phyloP scores from a whole-genome alignment of 331 rosid genomes.

The Acacia concinna region DNA sequence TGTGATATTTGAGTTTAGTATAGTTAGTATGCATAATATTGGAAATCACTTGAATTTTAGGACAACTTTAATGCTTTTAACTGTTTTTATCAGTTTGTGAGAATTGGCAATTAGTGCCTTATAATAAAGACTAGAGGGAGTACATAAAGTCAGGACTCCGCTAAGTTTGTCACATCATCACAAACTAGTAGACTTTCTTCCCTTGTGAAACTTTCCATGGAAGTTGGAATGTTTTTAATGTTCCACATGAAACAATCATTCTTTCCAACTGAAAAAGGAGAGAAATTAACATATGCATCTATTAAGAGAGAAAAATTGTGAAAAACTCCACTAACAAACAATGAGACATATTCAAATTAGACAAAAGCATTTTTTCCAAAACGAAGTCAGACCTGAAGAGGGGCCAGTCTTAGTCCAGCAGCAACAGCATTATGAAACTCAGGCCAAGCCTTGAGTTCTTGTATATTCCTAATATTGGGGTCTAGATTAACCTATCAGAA shows the following conservation, averaged over 20 bases:
- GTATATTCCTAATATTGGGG: slow-evolving; percentile 78
- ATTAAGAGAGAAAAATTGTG: slow-evolving; percentile 9
- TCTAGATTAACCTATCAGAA: slow-evolving; percentile 82
- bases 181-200: background rate
- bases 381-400: slow-evolving; percentile 74
- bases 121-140: too few relatives aligned
- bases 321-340: slow-evolving; percentile 1
- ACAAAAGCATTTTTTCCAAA: background rate
- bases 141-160: background rate
- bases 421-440: slow-evolving; percentile 98
- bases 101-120: too few relatives aligned
- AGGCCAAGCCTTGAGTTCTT: slow-evolving; percentile 92
- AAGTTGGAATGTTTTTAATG: background rate
- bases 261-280: background rate
- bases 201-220: background rate
- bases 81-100: too few relatives aligned
- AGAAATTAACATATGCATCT: slow-evolving; percentile 6
- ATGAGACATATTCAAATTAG: background rate
- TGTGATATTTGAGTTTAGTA: too few relatives aligned
- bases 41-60: too few relatives aligned
- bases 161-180: background rate
- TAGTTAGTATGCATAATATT: too few relatives aligned
- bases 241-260: background rate
- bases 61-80: too few relatives aligned
- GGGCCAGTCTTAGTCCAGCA: slow-evolving; percentile 95